Evolutionary conservation across 1,284 basidiomycete species (phyloP), one percentile per base, ranked within the genome.

Genomic region (Garcileccinum viscosum): DNA sequence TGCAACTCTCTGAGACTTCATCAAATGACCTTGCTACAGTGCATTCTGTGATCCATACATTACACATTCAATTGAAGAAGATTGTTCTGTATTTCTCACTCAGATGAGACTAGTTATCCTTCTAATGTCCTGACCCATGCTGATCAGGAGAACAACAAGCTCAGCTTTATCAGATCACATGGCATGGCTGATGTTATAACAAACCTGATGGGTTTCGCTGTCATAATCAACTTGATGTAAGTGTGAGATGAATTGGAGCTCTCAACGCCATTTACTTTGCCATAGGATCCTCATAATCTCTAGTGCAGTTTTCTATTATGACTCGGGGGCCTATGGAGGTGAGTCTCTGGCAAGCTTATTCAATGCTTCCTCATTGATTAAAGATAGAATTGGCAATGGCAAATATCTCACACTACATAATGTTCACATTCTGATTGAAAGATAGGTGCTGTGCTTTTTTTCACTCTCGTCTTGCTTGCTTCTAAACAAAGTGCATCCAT

Each of bases 401-500:
- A 77, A 69, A 88, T 80, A 14, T 40, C 60, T 62, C n/a, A 38
- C 50, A 24, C 37, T 12, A 27, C 30, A 61, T 60, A 2, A n/a
- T 67, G 42, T 62, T 84, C 50, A 9, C 24, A 60, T 65, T 5
- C 68, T 77, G 32, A 80, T 60, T 24, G 40, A 27, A 44, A 60
- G 56, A 62, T 65, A 87, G 93, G 87, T 53, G 91, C 94, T 19
- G 96, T 92, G 0, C 88, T 92, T 38, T 82, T 97, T 61, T 98
- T 98, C 75, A 96, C 96, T 0, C 78, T 98, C 50, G 94, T 94
- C 1, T 83, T 98, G 9, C 86, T 98, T 12, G 91, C 92, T 47
- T 87, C 96, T 0, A 97, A 97, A 5, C 96, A 99, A 84, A 95
- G 94, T 72, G 95, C 97, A 0, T 95, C 93, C 12, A 90, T 99